These are phyloP conservation scores for Penicillium soppii DNA, from an alignment of 495 filamentous ascomycete genomes.

Conservation along the genomic window DNA sequence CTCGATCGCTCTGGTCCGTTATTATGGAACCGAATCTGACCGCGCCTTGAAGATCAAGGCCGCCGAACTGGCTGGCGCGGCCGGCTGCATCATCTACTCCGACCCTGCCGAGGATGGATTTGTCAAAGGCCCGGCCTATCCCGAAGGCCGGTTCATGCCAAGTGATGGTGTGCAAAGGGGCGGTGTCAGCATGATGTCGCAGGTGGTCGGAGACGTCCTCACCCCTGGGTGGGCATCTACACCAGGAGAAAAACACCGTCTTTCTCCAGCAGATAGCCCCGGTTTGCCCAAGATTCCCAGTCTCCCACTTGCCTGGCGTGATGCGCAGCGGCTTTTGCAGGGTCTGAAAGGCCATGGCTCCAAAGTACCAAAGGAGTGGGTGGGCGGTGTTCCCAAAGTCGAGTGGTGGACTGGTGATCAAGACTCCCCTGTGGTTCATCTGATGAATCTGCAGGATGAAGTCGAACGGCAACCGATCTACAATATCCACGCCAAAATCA, in stretches of 20 bases:
- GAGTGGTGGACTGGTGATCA: constrained; percentile 83
- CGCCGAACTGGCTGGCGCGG: constrained; percentile 79
- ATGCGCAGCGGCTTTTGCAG: constrained; percentile 78
- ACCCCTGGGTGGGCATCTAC: constrained; percentile 84
- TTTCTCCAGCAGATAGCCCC: constrained; percentile 66
- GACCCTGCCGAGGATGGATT: constrained; percentile 84
- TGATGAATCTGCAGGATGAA: constrained; percentile 90
- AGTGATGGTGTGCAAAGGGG: constrained; percentile 79
- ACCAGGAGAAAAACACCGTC: constrained; percentile 57
- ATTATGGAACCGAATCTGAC: constrained; percentile 72
- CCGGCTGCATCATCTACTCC: constrained; percentile 87
- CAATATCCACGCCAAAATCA: constrained; percentile 82
- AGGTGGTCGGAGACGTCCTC: constrained; percentile 82
- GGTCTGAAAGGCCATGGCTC: constrained; percentile 75
- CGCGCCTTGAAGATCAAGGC: constrained; percentile 82
- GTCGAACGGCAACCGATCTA: constrained; percentile 79
- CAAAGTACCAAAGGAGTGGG: constrained; percentile 70
- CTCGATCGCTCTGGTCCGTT: constrained; percentile 79
- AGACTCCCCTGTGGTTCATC: constrained; percentile 71
- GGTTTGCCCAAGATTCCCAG: constrained; percentile 83
- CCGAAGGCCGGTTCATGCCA: constrained; percentile 75
- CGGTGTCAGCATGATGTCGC: constrained; percentile 77
- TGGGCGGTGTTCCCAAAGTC: constrained; percentile 68
- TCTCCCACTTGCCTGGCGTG: constrained; percentile 82
- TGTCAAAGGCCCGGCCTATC: constrained; percentile 62